Evolutionary conservation across 1,284 basidiomycete genomes (phyloP), one percentile per base, ranked within the genome.

Genomic region (Agroathelia rolfsii): DNA sequence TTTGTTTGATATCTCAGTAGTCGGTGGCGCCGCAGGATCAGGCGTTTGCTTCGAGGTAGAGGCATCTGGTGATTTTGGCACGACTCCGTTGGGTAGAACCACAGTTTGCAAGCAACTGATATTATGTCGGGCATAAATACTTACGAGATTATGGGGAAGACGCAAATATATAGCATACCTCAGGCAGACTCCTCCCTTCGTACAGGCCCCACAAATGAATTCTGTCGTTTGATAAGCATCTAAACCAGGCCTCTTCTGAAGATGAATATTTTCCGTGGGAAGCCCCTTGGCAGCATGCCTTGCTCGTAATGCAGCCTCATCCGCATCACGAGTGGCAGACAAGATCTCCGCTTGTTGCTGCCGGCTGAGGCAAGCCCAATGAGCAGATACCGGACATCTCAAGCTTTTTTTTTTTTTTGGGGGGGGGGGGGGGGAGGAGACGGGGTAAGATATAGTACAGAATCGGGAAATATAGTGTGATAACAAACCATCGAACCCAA

Each of bases 401-500:
- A 86, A 58, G 48, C 82, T 86, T 31, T 22, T n/a, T n/a, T n/a
- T n/a, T n/a, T n/a, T n/a, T n/a, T n/a, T n/a, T n/a, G n/a, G n/a
- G n/a, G n/a, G n/a, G n/a, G n/a, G n/a, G n/a, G n/a, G n/a, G n/a
- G n/a, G 24, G 24, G 10, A 3, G 15, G 27, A 24, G 27, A 34
- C 16, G 22, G 5, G 30, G 37, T 30, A 28, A 14, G 14, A 29
- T 31, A 28, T 34, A 22, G 34, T 20, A 37, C 40, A 41, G 38
- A 3, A 32, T 14, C 16, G 28, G 20, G 28, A 10, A 28, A 22
- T 14, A 14, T 20, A 13, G 8, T 39, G 24, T n/a, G 20, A n/a
- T 39, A n/a, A 25, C 70, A 36, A 50, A 84, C 82, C 87, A 92
- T 59, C 77, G 69, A 37, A 90, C 73, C 88, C 88, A 93, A 16